Base-by-base conservation (phyloP, 225 moss, liverwort and hornwort species). In the Marchantia polymorpha region DNA sequence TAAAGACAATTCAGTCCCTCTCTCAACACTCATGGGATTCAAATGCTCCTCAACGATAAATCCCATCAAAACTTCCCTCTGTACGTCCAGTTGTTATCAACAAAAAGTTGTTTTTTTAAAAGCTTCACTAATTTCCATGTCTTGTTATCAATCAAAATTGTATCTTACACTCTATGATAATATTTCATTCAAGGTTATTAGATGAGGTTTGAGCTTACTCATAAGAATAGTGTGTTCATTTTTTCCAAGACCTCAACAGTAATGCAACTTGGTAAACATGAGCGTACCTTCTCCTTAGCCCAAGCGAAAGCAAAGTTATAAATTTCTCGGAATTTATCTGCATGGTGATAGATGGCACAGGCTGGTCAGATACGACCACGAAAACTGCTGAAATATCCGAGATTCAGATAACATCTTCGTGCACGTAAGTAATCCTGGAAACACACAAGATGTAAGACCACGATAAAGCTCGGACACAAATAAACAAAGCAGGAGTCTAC, bases 241-340 rank as follows among this genome's bases (percentile, higher is more conserved):
- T n/a, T n/a, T n/a, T n/a, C n/a, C n/a, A n/a, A 56, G 56, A 56
- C 19, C n/a, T 64, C 26, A 11, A 64, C 64, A 64, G 12, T 17
- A 17, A 17, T 69, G 69, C 39, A 39, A 39, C n/a, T 39, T 39
- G 39, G 39, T 39, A 5, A 5, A 39, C 39, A 39, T 2, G 39
- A 5, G 39, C 39, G 17, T 76, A 94, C 94, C 94, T 94, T 94
- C 84, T 94, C 94, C 82, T 94, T 94, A 23, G 94, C 94, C 94
- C 94, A 94, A 69, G 85, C 86, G 81, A 94, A 94, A 64, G 94
- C 92, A 70, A 94, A 94, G 75, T 92, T 94, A 83, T 94, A 94
- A 23, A 94, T 92, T 26, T 94, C 94, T 52, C 94, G 92, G 78
- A 94, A 92, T 81, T 94, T 94, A 83, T 92, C 94, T 94, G 94